Evolutionary conservation across 1,284 basidiomycete genomes (phyloP).

Genomic region (Blastosporella zonata): DNA sequence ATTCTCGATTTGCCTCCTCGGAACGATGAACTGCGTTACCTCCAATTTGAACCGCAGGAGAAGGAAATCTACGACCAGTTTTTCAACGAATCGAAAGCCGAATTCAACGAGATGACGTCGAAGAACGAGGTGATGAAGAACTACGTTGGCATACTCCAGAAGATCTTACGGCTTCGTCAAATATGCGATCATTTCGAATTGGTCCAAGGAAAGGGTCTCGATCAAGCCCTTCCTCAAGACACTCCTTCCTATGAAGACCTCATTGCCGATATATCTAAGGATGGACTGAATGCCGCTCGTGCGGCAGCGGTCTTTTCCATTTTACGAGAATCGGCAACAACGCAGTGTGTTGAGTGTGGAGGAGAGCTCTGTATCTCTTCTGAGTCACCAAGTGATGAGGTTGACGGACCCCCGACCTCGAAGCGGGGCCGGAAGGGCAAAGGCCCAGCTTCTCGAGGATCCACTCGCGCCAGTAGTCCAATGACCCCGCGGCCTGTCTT

Average conservation of each 20-base stretch:
- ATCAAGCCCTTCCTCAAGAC: constrained; percentile 38
- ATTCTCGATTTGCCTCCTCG: constrained; percentile 89
- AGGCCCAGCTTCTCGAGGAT: constrained; percentile 51
- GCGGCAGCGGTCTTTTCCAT: constrained; percentile 81
- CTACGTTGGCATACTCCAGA: constrained; percentile 96
- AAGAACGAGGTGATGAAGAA: constrained; percentile 96
- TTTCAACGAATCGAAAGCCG: constrained; percentile 85
- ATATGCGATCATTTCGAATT: constrained; percentile 97
- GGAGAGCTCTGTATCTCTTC: constrained; percentile 62
- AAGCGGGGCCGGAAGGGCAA: constrained; percentile 68
- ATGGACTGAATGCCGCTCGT: constrained; percentile 77
- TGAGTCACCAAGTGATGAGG: constrained; percentile 52
- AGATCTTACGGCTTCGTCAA: constrained; percentile 91
- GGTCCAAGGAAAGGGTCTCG: constrained; percentile 73
- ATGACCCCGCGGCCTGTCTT: constrained; percentile 60
- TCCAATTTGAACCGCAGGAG: constrained; percentile 85
- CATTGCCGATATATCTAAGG: constrained; percentile 66
- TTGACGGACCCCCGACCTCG: constrained; percentile 45
- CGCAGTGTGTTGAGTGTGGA: constrained; percentile 86
- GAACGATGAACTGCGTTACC: constrained; percentile 78
- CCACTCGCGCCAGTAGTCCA: constrained; percentile 71
- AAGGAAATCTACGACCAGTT: constrained; percentile 85
- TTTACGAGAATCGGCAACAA: constrained; percentile 81
- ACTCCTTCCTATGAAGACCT: constrained; percentile 69
- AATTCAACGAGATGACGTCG: constrained; percentile 83